A percentile compares a stretch with the other conserved stretches of the same genome.
phyloP scores from a whole-genome alignment of 2,329 filamentous ascomycete species.

The Trichophyton benhamiae region DNA sequence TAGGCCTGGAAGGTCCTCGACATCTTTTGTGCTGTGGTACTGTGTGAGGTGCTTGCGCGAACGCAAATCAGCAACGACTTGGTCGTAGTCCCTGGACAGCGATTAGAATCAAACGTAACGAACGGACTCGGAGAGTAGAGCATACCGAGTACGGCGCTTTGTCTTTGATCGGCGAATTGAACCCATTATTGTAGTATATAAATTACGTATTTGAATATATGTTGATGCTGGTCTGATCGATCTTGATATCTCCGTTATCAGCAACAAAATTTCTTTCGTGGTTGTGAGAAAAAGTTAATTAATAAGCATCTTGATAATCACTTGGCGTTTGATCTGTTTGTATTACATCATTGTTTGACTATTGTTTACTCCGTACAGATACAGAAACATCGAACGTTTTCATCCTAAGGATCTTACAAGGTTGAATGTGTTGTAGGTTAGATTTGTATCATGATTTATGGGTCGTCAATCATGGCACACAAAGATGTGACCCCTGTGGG shows the following conservation, averaged over 20 bases:
- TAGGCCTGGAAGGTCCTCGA: constrained; percentile 77
- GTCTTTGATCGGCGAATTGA: constrained; percentile 58
- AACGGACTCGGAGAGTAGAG: constrained; percentile 1
- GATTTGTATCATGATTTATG: too few species aligned
- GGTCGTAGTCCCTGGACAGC: constrained; percentile 69
- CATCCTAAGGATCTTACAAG: too few species aligned
- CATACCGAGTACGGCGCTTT: constrained; percentile 55
- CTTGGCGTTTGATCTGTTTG: too few species aligned
- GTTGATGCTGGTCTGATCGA: background rate
- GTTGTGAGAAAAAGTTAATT: background rate
- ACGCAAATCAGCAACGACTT: constrained; percentile 71
- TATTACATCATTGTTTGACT: too few species aligned
- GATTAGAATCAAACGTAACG: constrained; percentile 31
- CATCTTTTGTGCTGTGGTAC: constrained; percentile 64
- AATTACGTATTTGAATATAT: background rate
- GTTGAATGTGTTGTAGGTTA: too few species aligned
- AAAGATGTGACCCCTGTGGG: too few species aligned
- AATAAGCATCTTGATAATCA: background rate
- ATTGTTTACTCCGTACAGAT: too few species aligned
- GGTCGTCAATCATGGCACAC: too few species aligned
- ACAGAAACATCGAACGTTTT: too few species aligned
- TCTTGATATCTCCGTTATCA: background rate
- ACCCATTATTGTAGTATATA: constrained; percentile 50
- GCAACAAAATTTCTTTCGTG: background rate
- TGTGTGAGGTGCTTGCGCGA: constrained; percentile 68